A percentile compares a stretch with the other conserved stretches of the same genome.
phyloP scores from a whole-genome alignment of 495 filamentous ascomycete genomes.

The Penicillium goetzii region DNA sequence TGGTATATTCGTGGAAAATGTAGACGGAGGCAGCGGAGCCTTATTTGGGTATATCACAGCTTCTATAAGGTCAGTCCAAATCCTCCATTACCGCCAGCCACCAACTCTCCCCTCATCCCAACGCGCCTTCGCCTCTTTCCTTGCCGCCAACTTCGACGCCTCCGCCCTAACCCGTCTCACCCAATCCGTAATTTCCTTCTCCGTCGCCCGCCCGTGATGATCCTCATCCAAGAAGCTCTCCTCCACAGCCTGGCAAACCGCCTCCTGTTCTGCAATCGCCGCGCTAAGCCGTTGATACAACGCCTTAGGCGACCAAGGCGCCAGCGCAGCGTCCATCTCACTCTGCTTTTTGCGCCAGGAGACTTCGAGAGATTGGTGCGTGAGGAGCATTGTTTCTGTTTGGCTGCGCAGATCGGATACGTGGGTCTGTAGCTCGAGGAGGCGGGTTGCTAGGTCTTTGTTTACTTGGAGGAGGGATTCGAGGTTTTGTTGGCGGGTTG shows the following conservation, averaged over 20 bases:
- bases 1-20: not conserved
- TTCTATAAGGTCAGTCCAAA: not conserved
- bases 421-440: conserved; percentile 63
- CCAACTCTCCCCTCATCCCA: conserved; percentile 96
- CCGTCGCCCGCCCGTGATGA: conserved; percentile 59
- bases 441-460: conserved; percentile 68
- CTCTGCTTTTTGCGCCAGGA: conserved; percentile 86
- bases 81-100: conserved; percentile 72
- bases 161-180: conserved; percentile 76
- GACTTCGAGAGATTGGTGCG: conserved; percentile 83
- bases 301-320: conserved; percentile 80
- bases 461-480: conserved; percentile 60
- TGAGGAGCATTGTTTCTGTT: conserved; percentile 79
- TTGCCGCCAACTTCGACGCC: conserved; percentile 71
- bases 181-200: conserved; percentile 84
- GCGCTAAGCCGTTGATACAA: conserved; percentile 80
- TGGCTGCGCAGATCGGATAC: conserved; percentile 64
- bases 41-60: not conserved
- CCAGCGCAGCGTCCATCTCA: conserved; percentile 83
- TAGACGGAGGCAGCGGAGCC: not conserved
- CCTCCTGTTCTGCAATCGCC: conserved; percentile 80
- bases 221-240: conserved; percentile 81
- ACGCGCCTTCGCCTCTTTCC: conserved; percentile 80
- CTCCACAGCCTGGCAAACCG: conserved; percentile 77
- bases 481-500: conserved; percentile 53